Percentiles rank a stretch among this genome's conserved stretches.
Conservation (phyloP, 148 eudicot species). For the Talinum fruticosum region DNA sequence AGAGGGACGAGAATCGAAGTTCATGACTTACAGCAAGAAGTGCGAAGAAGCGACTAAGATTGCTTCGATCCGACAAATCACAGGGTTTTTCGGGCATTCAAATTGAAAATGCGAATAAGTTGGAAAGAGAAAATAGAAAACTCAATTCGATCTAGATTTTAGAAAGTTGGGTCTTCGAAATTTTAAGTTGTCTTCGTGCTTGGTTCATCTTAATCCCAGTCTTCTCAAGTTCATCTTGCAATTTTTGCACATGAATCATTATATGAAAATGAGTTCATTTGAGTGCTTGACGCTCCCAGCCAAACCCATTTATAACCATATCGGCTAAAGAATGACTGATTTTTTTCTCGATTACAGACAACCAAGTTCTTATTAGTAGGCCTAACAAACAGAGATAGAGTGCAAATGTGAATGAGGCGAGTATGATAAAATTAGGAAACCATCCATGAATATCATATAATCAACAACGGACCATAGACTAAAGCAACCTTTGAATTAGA, state of each 20-base stretch:
- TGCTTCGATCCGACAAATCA: neutral
- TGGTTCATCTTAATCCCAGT: constrained; percentile 56
- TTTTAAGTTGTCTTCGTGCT: constrained; percentile 67
- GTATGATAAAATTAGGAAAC: neutral
- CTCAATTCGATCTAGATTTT: neutral
- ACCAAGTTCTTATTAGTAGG: neutral
- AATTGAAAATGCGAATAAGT: neutral
- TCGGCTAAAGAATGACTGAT: neutral
- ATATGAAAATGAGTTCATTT: neutral
- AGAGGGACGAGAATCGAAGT: neutral
- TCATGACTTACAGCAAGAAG: neutral
- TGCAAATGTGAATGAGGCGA: neutral
- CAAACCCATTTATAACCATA: neutral
- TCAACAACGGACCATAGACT: neutral
- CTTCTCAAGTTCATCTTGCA: constrained; percentile 60
- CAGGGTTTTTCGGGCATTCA: neutral
- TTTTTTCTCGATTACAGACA: neutral
- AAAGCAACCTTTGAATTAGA: constrained; percentile 33
- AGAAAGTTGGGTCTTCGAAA: constrained; percentile 32
- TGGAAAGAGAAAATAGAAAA: neutral
- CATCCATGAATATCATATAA: constrained; percentile 3
- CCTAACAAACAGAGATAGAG: neutral
- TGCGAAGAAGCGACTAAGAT: neutral
- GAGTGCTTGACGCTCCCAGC: too few relatives aligned
- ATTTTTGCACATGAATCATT: constrained; percentile 46